Percentiles rank a stretch among this genome's conserved stretches.
These are phyloP conservation scores for Rhodomyrtus tomentosa DNA, from an alignment of 345 rosid genomes.

Conservation along the genomic window DNA sequence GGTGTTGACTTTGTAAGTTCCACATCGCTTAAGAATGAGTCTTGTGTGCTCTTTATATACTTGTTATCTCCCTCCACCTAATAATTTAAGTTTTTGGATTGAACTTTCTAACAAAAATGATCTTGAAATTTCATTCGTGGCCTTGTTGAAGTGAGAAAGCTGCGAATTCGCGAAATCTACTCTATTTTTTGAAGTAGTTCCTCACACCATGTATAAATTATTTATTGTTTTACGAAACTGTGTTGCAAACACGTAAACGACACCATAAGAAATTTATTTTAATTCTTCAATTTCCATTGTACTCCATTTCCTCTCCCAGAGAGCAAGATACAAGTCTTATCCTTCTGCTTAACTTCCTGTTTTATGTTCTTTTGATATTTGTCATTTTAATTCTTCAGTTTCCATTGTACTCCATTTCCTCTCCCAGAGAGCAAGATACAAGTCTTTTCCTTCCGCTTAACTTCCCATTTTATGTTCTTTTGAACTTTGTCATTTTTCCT, in stretches of 20 bases:
- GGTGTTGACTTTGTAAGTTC: too few relatives aligned
- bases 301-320: not conserved
- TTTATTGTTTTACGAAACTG: not conserved
- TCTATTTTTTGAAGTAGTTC: not conserved
- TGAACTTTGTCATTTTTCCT: not conserved
- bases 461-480: not conserved
- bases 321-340: not conserved
- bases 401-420: not conserved
- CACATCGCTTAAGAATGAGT: too few relatives aligned
- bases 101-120: too few relatives aligned
- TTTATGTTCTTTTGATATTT: not conserved
- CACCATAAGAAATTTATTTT: not conserved
- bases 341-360: not conserved
- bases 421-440: not conserved
- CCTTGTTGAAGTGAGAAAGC: not conserved
- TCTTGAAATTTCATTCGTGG: not conserved
- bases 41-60: too few relatives aligned
- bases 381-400: not conserved
- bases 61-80: too few relatives aligned
- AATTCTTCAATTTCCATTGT: not conserved
- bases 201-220: not conserved
- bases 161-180: not conserved
- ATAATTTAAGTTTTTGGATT: too few relatives aligned
- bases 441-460: not conserved
- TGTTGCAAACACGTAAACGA: not conserved